Evolutionary conservation across 2,329 filamentous ascomycete genomes (phyloP), one percentile per base, ranked within the genome.

Genomic region (Myotisia sp.): DNA sequence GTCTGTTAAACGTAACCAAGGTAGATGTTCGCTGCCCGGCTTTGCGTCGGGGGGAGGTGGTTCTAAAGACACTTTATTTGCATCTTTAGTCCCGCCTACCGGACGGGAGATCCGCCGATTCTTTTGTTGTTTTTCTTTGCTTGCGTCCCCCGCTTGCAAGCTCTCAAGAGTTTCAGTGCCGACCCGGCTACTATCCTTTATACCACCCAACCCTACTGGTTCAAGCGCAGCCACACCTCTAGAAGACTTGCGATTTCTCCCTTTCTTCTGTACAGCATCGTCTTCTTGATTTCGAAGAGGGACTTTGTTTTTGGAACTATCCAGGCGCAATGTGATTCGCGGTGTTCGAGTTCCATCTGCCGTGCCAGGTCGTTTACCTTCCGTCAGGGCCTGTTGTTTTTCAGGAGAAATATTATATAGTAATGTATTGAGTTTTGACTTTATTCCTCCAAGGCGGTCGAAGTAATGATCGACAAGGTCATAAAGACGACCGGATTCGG

Each of bases 1-100:
- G 44, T 76, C 73, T 2, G 74, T 77, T 41, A 78, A 55, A 37
- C 71, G 70, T 45, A 72, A 60, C 74, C 74, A 78, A 2, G 74
- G 74, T 40, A 67, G 58, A 55, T 69, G 68, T 47, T 68, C 67
- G 53, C 71, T 75, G 29, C 74, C 74, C 16, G 68, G 62, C 35
- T 60, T 59, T 5, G 73, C 72, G 49, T 75, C 68, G 13, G 65
- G 55, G 9, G 74, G 74, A 6, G 74, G 74, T 10, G 71, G 69
- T 9, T 67, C 65, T 13, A 76, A 58, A 12, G 29, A n/a, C 9
- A 67, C 65, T 29, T 69, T 60, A 16, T 60, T 56, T 33, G 64
- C 36, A n/a, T n/a, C n/a, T n/a, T n/a, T n/a, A n/a, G n/a, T n/a
- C n/a, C n/a, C n/a, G n/a, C n/a, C n/a, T n/a, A n/a, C n/a, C 18